These are phyloP conservation scores for Arctostaphylos glauca DNA, from an alignment of 148 eudicot species.

Conservation along the genomic window DNA sequence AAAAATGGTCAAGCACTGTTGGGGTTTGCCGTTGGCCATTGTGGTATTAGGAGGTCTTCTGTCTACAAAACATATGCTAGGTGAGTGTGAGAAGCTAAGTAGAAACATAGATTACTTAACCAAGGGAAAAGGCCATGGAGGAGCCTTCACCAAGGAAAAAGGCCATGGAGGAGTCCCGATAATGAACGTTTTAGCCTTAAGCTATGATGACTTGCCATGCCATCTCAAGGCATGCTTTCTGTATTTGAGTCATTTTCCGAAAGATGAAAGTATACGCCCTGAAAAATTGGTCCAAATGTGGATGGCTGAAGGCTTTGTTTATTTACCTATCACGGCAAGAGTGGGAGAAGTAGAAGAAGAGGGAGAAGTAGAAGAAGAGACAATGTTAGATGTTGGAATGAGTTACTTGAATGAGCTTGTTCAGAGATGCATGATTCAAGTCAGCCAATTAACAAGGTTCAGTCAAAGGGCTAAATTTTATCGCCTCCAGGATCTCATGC, in stretches of 20 bases:
- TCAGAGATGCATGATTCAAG: slow-evolving; percentile 14
- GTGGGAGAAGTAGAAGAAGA: background rate
- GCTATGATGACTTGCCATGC: background rate
- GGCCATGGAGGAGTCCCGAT: background rate
- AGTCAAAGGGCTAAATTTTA: slow-evolving; percentile 21
- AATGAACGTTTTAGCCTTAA: background rate
- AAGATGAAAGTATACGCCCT: slow-evolving; percentile 21
- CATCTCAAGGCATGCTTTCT: slow-evolving; percentile 32
- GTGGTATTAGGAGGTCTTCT: slow-evolving; percentile 26
- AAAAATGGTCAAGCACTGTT: slow-evolving; percentile 17
- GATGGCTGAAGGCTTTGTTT: background rate
- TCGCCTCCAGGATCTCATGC: slow-evolving; percentile 23
- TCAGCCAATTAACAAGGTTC: slow-evolving; percentile 1
- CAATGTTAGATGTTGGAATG: slow-evolving; percentile 26
- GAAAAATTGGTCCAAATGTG: background rate
- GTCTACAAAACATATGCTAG: slow-evolving; percentile 10
- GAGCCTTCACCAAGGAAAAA: slow-evolving; percentile 9
- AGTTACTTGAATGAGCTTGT: slow-evolving; percentile 22
- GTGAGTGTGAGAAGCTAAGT: slow-evolving; percentile 25
- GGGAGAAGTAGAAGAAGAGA: background rate
- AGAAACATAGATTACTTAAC: slow-evolving; percentile 12
- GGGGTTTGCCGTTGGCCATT: slow-evolving; percentile 20
- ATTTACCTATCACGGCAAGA: background rate
- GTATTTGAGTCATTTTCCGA: slow-evolving; percentile 25
- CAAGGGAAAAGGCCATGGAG: slow-evolving; percentile 3